These are phyloP conservation scores for Testicularia cyperi DNA, from an alignment of 1,284 basidiomycete genomes.

Conservation along the genomic window DNA sequence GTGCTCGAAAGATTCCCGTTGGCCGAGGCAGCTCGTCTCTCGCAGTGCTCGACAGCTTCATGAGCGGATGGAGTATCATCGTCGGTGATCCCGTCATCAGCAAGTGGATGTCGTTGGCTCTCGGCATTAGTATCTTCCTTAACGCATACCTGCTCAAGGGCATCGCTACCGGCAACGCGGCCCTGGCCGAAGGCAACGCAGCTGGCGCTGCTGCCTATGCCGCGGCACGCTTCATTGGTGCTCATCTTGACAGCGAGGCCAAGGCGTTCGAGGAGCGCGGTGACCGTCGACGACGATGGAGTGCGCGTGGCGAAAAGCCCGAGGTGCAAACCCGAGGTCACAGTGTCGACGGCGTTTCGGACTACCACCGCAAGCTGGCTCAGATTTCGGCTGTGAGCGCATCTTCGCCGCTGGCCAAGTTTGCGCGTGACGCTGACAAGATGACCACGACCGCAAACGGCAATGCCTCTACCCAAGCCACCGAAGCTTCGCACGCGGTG, in stretches of 20 bases:
- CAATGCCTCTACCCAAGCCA: background rate
- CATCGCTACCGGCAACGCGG: conserved; percentile 63
- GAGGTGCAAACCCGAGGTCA: conserved; percentile 7
- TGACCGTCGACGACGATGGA: conserved; percentile 26
- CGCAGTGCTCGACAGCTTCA: conserved; percentile 74
- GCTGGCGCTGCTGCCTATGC: conserved; percentile 58
- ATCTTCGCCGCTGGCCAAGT: conserved; percentile 22
- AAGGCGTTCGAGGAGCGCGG: conserved; percentile 25
- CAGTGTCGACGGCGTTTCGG: conserved; percentile 35
- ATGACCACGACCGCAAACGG: conserved; percentile 1
- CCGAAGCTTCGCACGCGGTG: conserved; percentile 6
- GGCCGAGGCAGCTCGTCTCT: conserved; percentile 30
- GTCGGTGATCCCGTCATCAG: conserved; percentile 91
- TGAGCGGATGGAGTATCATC: conserved; percentile 89
- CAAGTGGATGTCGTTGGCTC: conserved; percentile 90
- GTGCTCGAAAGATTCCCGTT: conserved; percentile 12
- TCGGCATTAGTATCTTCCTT: conserved; percentile 82
- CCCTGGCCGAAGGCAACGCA: conserved; percentile 55
- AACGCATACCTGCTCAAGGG: conserved; percentile 91
- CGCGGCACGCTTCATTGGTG: conserved; percentile 57
- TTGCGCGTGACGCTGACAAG: conserved; percentile 11
- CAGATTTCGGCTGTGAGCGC: conserved; percentile 24
- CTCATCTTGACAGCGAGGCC: conserved; percentile 48
- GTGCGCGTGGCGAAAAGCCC: conserved; percentile 12
- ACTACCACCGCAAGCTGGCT: conserved; percentile 61